Conservation (phyloP, 2,329 filamentous ascomycete genomes). For the Plectosphaerella cucumerina region DNA sequence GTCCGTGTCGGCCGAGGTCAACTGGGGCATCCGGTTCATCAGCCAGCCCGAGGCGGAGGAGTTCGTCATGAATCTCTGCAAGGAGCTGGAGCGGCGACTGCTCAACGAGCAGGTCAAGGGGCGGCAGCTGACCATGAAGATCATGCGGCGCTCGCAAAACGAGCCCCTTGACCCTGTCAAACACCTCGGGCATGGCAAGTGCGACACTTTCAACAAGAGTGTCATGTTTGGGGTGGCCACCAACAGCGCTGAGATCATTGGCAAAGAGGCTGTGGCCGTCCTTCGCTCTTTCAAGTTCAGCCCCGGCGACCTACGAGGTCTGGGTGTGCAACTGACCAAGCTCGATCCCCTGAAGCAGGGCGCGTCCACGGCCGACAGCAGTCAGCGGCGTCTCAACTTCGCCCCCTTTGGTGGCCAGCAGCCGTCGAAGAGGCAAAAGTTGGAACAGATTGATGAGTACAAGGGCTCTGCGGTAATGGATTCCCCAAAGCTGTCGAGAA, state of each 20-base stretch:
- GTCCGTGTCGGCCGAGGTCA: slow-evolving; percentile 94
- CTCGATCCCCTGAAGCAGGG: slow-evolving; percentile 71
- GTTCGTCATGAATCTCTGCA: slow-evolving; percentile 80
- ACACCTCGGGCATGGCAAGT: slow-evolving; percentile 91
- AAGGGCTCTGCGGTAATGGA: slow-evolving; percentile 17
- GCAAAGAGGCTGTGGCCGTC: slow-evolving; percentile 80
- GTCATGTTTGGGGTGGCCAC: slow-evolving; percentile 78
- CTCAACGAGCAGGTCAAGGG: slow-evolving; percentile 83
- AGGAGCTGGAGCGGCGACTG: slow-evolving; percentile 77
- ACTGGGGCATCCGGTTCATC: slow-evolving; percentile 95
- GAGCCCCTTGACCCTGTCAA: slow-evolving; percentile 90
- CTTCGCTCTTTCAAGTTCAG: slow-evolving; percentile 78
- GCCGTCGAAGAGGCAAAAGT: slow-evolving; percentile 31
- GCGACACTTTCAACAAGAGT: slow-evolving; percentile 91
- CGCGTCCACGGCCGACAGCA: slow-evolving; percentile 58
- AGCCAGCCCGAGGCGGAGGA: slow-evolving; percentile 90
- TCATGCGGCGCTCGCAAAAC: slow-evolving; percentile 83
- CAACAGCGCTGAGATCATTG: slow-evolving; percentile 65
- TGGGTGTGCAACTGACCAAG: slow-evolving; percentile 92
- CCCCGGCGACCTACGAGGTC: slow-evolving; percentile 85
- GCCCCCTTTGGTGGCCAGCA: slow-evolving; percentile 42
- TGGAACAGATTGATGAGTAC: slow-evolving; percentile 49
- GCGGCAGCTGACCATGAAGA: slow-evolving; percentile 84
- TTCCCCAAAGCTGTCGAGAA: not conserved
- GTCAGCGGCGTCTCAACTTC: slow-evolving; percentile 77